Evolutionary conservation across 192 early-diverging fungal species (phyloP).

Genomic region (Lunasporangiospora selenospora): DNA sequence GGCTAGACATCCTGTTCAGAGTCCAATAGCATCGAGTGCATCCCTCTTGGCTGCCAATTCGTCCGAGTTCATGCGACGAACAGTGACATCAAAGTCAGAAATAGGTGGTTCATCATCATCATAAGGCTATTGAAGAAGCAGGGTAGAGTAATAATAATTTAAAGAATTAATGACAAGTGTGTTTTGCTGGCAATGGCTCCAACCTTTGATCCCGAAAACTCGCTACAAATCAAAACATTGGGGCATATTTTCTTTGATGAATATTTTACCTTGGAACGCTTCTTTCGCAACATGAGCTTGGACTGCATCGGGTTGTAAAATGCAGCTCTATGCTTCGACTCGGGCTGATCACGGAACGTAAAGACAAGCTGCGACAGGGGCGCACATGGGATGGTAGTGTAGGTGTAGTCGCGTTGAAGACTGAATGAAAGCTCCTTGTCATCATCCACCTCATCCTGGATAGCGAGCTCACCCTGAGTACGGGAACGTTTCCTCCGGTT

Average conservation of each 20-base stretch:
- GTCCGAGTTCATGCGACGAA: conserved; percentile 43
- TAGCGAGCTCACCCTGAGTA: conserved; percentile 11
- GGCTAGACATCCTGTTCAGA: conserved; percentile 3
- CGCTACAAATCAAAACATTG: no score
- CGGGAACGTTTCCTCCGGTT: conserved; percentile 32
- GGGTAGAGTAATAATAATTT: neutral
- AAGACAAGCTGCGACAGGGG: conserved; percentile 34
- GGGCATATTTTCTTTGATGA: no score
- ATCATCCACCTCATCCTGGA: conserved; percentile 24
- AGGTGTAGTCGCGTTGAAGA: conserved; percentile 45
- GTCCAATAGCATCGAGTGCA: conserved; percentile 32
- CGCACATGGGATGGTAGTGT: conserved; percentile 37
- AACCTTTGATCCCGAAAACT: no score
- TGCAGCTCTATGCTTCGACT: conserved; percentile 28
- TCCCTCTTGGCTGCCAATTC: conserved; percentile 38
- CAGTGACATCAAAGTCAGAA: conserved; percentile 36
- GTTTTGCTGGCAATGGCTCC: neutral
- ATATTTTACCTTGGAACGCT: conserved; percentile 44
- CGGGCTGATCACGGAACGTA: conserved; percentile 33
- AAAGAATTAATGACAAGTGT: neutral
- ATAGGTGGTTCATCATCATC: conserved; percentile 47
- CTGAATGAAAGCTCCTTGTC: conserved; percentile 12
- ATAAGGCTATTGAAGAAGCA: conserved; percentile 16
- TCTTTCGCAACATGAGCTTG: conserved; percentile 47
- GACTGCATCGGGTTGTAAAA: conserved; percentile 47